Evolutionary conservation across 1,284 basidiomycete species (phyloP), one percentile per base, ranked within the genome.

Genomic region (Athelia psychrophila): DNA sequence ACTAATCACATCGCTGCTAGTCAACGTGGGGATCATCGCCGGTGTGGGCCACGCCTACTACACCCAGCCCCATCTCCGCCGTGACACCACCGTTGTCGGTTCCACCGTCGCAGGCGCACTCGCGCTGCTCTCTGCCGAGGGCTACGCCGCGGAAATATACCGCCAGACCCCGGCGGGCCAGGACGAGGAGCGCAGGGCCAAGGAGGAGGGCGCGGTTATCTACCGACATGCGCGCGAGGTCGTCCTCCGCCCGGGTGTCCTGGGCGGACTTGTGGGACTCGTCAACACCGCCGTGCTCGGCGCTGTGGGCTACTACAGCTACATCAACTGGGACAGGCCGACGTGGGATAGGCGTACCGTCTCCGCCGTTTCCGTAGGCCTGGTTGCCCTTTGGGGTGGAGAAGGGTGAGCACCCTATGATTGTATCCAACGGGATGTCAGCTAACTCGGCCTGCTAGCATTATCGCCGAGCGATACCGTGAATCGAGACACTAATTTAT

Each of bases 241-340:
- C 30, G 64, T 90, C 38, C 70, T 89, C 42, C 78, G 88, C 45
- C 88, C 89, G 1, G 78, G 80, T 40, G 84, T 90, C 2, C 76
- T 87, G 10, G 83, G 84, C 38, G 88, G 88, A 19, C 64, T 91
- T 8, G 66, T 88, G 50, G 88, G 88, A 49, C 58, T 82, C 36
- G 84, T 88, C 54, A 93, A 93, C 64, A 67, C 86, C 3, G 84
- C 78, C 13, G 67, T 93, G 18, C 62, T 93, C 23, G 84, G 86
- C 10, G 70, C 80, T 2, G 71, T 91, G 25, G 85, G 86, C 2
- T 93, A 86, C 67, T 71, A 82, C 54, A 78, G 80, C 0, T 91
- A 89, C 70, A 64, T 70, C 51, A 77, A 91, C 68, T 92, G 91
- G 88, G 70, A 84, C 47, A 68, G 70, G 52, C 80, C 80, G 13